These are phyloP conservation scores for Scheffersomyces insectosa DNA, from an alignment of 1,139 yeast species.

Conservation along the genomic window DNA sequence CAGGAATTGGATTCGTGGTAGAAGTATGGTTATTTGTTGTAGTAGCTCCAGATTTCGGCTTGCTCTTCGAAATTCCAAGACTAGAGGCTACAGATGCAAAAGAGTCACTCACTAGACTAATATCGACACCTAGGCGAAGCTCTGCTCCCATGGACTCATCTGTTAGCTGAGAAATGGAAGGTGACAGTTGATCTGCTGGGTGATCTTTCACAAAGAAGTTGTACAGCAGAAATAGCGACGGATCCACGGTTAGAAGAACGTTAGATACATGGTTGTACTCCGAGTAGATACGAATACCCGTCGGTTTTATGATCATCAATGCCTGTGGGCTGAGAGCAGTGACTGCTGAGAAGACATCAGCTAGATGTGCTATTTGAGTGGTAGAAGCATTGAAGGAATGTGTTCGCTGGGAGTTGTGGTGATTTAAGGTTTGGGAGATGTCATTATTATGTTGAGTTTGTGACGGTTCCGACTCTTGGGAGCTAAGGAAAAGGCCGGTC, in stretches of 20 bases:
- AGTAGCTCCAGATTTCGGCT: conserved; percentile 2
- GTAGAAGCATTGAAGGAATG: conserved; percentile 38
- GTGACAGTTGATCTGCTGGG: neutral
- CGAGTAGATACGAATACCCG: conserved; percentile 36
- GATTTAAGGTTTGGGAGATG: too few relatives aligned
- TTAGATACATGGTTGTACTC: conserved; percentile 42
- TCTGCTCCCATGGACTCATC: conserved; percentile 15
- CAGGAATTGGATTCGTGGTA: conserved; percentile 12
- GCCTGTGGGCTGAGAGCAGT: conserved; percentile 37
- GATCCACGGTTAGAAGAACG: conserved; percentile 37
- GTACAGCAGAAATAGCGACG: conserved; percentile 35
- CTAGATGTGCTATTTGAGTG: conserved; percentile 37
- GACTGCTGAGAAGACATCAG: conserved; percentile 38
- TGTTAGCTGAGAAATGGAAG: conserved; percentile 1
- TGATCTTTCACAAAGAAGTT: conserved; percentile 19
- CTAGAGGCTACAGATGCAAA: conserved; percentile 30
- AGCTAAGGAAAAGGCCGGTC: conserved; percentile 7
- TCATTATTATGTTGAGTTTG: too few relatives aligned
- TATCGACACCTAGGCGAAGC: conserved; percentile 40
- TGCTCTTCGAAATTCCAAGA: conserved; percentile 7
- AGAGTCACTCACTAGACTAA: conserved; percentile 35
- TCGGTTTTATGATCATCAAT: conserved; percentile 31
- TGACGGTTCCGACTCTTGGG: conserved; percentile 5
- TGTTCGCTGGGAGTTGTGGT: neutral
- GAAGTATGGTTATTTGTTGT: conserved; percentile 1